These are phyloP conservation scores for Amanita phalloides DNA, from an alignment of 768 basidiomycete genomes.

Conservation along the genomic window DNA sequence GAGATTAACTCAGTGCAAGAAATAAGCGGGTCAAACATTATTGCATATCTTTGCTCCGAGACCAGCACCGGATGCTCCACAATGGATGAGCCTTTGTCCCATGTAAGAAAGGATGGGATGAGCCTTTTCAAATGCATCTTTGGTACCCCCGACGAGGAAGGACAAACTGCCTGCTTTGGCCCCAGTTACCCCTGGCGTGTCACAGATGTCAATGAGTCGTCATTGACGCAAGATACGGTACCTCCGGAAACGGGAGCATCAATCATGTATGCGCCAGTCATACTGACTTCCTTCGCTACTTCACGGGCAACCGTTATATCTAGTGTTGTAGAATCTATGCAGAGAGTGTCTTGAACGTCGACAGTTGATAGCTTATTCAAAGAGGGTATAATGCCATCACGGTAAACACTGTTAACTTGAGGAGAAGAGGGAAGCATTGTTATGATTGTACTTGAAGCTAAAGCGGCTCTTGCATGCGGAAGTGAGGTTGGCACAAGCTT, in stretches of 20 bases:
- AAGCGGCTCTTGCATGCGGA: slow-evolving; percentile 40
- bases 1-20: slow-evolving; percentile 4
- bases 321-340: slow-evolving; percentile 87
- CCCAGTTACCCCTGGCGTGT: slow-evolving; percentile 61
- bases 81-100: slow-evolving; percentile 78
- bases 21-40: slow-evolving; percentile 36
- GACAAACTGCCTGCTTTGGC: slow-evolving; percentile 82
- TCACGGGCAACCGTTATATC: slow-evolving; percentile 67
- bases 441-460: slow-evolving; percentile 54
- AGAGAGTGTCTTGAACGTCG: slow-evolving; percentile 36
- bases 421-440: slow-evolving; percentile 93
- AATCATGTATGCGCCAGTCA: slow-evolving; percentile 62
- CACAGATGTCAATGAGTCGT: neutral
- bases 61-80: slow-evolving; percentile 73
- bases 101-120: slow-evolving; percentile 55
- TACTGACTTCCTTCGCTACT: slow-evolving; percentile 44
- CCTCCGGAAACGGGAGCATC: slow-evolving; percentile 95
- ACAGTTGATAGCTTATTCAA: slow-evolving; percentile 37
- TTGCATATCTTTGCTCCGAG: slow-evolving; percentile 89
- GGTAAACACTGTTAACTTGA: slow-evolving; percentile 73
- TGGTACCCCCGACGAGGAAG: slow-evolving; percentile 82
- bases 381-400: slow-evolving; percentile 53
- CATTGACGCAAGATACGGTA: slow-evolving; percentile 19
- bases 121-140: slow-evolving; percentile 43
- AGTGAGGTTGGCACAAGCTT: neutral